Percentiles rank a stretch among this genome's conserved stretches.
Evolutionary conservation across 257 asterid genomes (phyloP).

Genomic region (Thymus quinquecostatus): DNA sequence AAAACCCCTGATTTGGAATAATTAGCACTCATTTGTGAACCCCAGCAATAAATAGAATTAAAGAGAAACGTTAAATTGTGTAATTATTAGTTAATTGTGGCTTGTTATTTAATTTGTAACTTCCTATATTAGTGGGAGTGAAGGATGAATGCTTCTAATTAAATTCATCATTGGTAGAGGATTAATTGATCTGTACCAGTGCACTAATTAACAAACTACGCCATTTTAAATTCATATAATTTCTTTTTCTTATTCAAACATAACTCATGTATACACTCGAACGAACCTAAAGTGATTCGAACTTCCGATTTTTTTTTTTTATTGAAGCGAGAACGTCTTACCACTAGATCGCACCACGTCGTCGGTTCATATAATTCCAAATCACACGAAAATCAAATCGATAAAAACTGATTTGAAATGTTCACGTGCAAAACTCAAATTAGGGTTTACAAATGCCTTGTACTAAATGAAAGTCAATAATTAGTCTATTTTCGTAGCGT

Average conservation of each 20-base stretch:
- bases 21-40: neutral
- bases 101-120: constrained; percentile 24
- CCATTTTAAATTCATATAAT: too few species aligned
- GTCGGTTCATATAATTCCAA: neutral
- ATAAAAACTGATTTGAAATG: constrained; percentile 12
- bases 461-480: neutral
- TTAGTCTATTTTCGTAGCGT: neutral
- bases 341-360: too few species aligned
- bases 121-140: constrained; percentile 26
- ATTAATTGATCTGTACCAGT: constrained; percentile 27
- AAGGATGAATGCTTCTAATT: neutral
- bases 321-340: too few species aligned
- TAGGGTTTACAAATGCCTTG: neutral
- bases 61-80: constrained; percentile 24
- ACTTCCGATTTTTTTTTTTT: too few species aligned
- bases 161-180: constrained; percentile 26
- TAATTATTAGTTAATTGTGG: constrained; percentile 19
- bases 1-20: neutral
- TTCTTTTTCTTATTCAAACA: too few species aligned
- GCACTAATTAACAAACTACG: neutral
- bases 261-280: too few species aligned
- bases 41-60: constrained; percentile 1
- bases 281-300: too few species aligned
- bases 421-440: constrained; percentile 14
- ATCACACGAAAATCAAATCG: constrained; percentile 16